Evolutionary conservation across 1,284 basidiomycete species (phyloP).

Genomic region (Trametes sp.): DNA sequence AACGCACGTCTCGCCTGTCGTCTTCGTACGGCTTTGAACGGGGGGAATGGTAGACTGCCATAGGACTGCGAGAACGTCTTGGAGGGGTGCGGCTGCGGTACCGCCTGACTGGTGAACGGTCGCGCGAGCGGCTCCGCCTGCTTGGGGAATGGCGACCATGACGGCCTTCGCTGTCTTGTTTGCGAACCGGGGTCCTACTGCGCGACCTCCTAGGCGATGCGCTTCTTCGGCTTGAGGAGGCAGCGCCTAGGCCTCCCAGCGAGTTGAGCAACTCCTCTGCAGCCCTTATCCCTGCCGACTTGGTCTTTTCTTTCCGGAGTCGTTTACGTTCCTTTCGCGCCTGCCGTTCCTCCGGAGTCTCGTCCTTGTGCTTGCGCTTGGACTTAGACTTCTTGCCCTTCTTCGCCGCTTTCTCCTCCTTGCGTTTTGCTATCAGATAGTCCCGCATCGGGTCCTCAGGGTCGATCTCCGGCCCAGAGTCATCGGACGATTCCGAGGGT

Average conservation of each 20-base stretch:
- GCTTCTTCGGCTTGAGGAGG: constrained; percentile 28
- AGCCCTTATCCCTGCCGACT: constrained; percentile 53
- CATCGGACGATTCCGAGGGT: constrained; percentile 69
- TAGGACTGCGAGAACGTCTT: constrained; percentile 6
- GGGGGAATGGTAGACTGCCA: constrained; percentile 17
- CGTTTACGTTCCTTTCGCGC: constrained; percentile 74
- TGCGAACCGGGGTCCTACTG: constrained; percentile 31
- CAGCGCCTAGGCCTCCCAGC: constrained; percentile 35
- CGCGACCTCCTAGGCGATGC: constrained; percentile 35
- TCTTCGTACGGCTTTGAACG: constrained; percentile 21
- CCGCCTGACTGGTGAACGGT: constrained; percentile 26
- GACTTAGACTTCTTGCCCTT: constrained; percentile 65
- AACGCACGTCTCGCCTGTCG: constrained; percentile 25
- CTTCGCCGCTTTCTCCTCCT: constrained; percentile 71
- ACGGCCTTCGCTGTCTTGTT: constrained; percentile 18
- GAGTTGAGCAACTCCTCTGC: constrained; percentile 56
- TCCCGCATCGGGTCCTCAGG: constrained; percentile 97
- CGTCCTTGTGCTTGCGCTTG: constrained; percentile 67
- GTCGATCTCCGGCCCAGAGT: constrained; percentile 79
- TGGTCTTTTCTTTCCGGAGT: constrained; percentile 57
- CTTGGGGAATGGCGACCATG: constrained; percentile 21
- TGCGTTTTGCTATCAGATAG: constrained; percentile 77
- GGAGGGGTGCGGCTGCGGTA: constrained; percentile 24
- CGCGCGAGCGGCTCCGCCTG: constrained; percentile 30
- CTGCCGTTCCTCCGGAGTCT: constrained; percentile 79